phyloP scores from a whole-genome alignment of 495 filamentous ascomycete genomes.

The Penicillium odoratum region DNA sequence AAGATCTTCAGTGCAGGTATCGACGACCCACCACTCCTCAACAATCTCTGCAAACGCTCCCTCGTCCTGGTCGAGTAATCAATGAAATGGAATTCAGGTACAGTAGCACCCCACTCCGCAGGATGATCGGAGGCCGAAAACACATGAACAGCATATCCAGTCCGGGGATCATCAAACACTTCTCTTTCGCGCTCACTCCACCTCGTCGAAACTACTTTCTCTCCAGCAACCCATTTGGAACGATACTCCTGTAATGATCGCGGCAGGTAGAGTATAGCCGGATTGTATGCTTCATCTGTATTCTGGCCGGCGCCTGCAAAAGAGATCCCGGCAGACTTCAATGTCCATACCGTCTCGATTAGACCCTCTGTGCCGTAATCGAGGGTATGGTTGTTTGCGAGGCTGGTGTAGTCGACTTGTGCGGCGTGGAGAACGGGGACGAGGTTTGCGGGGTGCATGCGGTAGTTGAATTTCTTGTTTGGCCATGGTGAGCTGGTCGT shows the following conservation, averaged over 20 bases:
- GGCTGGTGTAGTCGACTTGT: constrained; percentile 31
- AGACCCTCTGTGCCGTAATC: constrained; percentile 38
- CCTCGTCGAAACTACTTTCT: background rate
- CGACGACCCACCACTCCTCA: constrained; percentile 4
- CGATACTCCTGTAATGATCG: background rate
- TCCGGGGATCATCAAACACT: background rate
- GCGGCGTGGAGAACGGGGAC: constrained; percentile 29
- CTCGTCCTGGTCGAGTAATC: constrained; percentile 32
- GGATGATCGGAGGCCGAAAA: constrained; percentile 35
- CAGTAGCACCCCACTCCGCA: constrained; percentile 14
- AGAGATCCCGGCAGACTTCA: constrained; percentile 22
- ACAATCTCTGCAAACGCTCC: constrained; percentile 20
- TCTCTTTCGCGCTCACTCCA: background rate
- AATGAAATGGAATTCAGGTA: constrained; percentile 32
- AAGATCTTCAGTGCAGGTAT: constrained; percentile 37
- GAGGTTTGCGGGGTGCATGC: constrained; percentile 43
- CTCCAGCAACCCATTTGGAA: background rate
- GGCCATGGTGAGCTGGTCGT: constrained; percentile 34
- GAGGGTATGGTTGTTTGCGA: constrained; percentile 45
- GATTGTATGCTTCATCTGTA: constrained; percentile 26
- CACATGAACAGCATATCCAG: constrained; percentile 19
- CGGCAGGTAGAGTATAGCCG: constrained; percentile 26
- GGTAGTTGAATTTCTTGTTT: constrained; percentile 43
- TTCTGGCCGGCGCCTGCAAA: constrained; percentile 34
- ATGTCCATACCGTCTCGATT: constrained; percentile 31